These are phyloP conservation scores for Tagetes patula DNA, from an alignment of 129 eudicot genomes.

Conservation along the genomic window DNA sequence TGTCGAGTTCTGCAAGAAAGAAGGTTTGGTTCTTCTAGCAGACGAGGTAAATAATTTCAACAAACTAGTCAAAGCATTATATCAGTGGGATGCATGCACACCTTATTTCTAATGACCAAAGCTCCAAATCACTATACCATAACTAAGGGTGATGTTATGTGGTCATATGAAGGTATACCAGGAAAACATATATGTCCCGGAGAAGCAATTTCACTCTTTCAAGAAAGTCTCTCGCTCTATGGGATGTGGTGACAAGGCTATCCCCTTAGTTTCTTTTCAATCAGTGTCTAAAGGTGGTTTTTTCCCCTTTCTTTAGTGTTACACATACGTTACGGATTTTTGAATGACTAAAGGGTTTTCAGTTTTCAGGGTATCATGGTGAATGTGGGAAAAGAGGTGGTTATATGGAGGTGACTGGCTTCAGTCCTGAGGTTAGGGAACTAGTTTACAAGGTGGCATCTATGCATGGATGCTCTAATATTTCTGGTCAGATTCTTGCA, in stretches of 20 bases:
- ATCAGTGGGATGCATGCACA: no score
- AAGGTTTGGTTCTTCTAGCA: conserved; percentile 89
- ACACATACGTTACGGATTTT: no score
- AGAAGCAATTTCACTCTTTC: conserved; percentile 82
- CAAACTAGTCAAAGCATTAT: background rate
- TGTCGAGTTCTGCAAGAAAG: conserved; percentile 90
- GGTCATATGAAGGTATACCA: conserved; percentile 67
- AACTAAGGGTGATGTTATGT: background rate
- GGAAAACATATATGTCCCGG: conserved; percentile 76
- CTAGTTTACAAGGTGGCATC: conserved; percentile 95
- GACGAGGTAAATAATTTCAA: conserved; percentile 63
- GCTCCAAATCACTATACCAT: no score
- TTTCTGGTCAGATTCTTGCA: conserved; percentile 95
- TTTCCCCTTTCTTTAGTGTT: background rate
- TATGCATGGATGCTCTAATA: conserved; percentile 85
- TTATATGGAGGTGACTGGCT: conserved; percentile 98
- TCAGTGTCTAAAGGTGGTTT: conserved; percentile 83
- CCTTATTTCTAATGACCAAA: no score
- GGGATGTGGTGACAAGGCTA: background rate
- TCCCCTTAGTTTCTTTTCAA: conserved; percentile 86
- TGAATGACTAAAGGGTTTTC: no score
- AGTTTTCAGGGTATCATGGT: conserved; percentile 68
- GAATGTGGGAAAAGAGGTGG: conserved; percentile 99
- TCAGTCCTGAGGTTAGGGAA: conserved; percentile 79
- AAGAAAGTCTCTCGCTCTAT: conserved; percentile 42